Conservation (phyloP, 768 basidiomycete genomes). For the Candolleomyces eurysporus region DNA sequence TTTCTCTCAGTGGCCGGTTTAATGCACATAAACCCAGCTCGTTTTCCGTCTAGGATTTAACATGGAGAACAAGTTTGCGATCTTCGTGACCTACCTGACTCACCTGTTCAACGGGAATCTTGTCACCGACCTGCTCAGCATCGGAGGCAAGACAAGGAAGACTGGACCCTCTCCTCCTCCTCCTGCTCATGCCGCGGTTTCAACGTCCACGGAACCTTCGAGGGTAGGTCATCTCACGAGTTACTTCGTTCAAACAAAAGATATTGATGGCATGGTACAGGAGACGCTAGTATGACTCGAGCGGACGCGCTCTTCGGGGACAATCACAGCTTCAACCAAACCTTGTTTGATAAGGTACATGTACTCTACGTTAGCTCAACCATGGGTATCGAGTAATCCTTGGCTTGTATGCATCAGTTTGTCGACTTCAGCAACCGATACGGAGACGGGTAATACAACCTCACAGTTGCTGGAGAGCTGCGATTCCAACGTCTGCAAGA, state of each 20-base stretch:
- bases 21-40: no score
- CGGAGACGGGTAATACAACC: conserved; percentile 19
- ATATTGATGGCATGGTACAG: not conserved
- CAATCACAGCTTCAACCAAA: conserved; percentile 21
- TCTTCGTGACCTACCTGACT: no score
- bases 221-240: conserved; percentile 6
- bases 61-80: no score
- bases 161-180: no score
- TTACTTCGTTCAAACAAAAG: not conserved
- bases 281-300: conserved; percentile 2
- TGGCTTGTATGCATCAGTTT: conserved; percentile 6
- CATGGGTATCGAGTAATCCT: not conserved
- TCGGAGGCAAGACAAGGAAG: no score
- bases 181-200: no score
- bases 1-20: no score
- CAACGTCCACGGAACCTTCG: conserved; percentile 16
- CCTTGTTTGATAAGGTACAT: conserved; percentile 17
- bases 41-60: no score
- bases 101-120: no score
- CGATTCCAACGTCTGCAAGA: conserved; percentile 16
- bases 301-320: conserved; percentile 18
- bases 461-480: conserved; percentile 15
- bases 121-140: no score
- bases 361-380: no score
- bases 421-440: conserved; percentile 12